Conservation (phyloP, 2,329 filamentous ascomycete species). For the Hymenoscyphus linearis region DNA sequence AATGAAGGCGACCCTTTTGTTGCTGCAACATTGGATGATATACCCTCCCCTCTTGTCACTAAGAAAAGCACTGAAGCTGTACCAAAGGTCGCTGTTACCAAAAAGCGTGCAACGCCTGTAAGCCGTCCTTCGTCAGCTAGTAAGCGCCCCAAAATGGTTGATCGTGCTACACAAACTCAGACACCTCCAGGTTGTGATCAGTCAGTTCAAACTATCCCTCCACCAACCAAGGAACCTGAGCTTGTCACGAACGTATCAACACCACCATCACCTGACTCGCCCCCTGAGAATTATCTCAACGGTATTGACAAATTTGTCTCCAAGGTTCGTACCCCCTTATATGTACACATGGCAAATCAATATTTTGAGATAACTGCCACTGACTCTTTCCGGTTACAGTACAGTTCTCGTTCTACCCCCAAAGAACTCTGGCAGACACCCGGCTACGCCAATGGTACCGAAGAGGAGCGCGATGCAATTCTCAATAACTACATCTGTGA, state of each 20-base stretch:
- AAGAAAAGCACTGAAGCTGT: slow-evolving; percentile 14
- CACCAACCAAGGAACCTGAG: neutral
- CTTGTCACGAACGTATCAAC: neutral
- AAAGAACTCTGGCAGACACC: slow-evolving; percentile 26
- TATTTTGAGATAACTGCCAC: neutral
- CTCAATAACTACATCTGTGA: slow-evolving; percentile 46
- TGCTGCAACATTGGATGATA: neutral
- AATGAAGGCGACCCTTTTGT: neutral
- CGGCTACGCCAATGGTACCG: slow-evolving; percentile 25
- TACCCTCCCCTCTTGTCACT: slow-evolving; percentile 16
- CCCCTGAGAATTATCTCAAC: slow-evolving; percentile 18
- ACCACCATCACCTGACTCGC: slow-evolving; percentile 9
- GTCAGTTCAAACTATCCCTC: slow-evolving; percentile 2
- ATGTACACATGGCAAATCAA: neutral
- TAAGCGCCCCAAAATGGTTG: slow-evolving; percentile 29
- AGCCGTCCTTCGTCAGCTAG: slow-evolving; percentile 6
- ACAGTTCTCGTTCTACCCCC: slow-evolving; percentile 21
- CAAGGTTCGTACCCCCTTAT: slow-evolving; percentile 2
- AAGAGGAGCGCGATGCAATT: slow-evolving; percentile 36
- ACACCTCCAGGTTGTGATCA: slow-evolving; percentile 18
- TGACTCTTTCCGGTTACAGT: neutral
- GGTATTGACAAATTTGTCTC: slow-evolving; percentile 22
- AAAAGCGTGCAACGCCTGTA: slow-evolving; percentile 15
- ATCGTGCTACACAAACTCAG: slow-evolving; percentile 30
- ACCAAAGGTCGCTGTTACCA: slow-evolving; percentile 18